Evolutionary conservation across 768 basidiomycete species (phyloP), one percentile per base, ranked within the genome.

Genomic region (Xerocomellus amylosporus): DNA sequence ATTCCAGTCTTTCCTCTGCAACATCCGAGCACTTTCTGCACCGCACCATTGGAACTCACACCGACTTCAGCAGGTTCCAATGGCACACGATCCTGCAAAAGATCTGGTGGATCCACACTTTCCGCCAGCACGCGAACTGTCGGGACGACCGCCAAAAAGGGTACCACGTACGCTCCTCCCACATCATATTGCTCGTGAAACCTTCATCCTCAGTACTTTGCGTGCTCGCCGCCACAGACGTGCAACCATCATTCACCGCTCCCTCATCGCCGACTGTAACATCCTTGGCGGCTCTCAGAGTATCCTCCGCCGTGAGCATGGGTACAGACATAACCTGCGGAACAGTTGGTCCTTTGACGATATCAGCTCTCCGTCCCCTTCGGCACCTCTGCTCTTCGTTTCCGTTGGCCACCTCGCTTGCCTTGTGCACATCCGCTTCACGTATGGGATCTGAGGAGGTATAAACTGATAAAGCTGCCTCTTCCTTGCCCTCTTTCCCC

Each of bases 151-250:
- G n/a, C n/a, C n/a, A n/a, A n/a, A n/a, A n/a, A n/a, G n/a, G n/a
- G n/a, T n/a, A n/a, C 90, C 90, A 94, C 20, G 87, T 85, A 48
- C 85, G 78, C 66, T 93, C 91, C 69, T 93, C 91, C 91, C 92
- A 93, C 5, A 86, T 88, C 28, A 78, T 72, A 24, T 24, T 4
- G 4, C 24, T 24, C 24, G 24, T 4, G 24, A 24, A 24, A 24
- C 73, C 71, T 44, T 77, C 75, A 4, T 56, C 64, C 19, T 71
- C 70, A 4, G 46, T 54, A 14, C 42, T 58, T 40, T 70, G 70
- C 6, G 66, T 65, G 33, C 61, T 59, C 28, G 56, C 53, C 5
- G 24, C 58, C 24, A 24, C 24, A 24, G 8, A 28, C 5, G 26
- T 28, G 26, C 26, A 28, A 28, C 26, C 24, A 40, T 34, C 42